Conservation (phyloP, 805 yeast species). For the Candida oleophila region DNA sequence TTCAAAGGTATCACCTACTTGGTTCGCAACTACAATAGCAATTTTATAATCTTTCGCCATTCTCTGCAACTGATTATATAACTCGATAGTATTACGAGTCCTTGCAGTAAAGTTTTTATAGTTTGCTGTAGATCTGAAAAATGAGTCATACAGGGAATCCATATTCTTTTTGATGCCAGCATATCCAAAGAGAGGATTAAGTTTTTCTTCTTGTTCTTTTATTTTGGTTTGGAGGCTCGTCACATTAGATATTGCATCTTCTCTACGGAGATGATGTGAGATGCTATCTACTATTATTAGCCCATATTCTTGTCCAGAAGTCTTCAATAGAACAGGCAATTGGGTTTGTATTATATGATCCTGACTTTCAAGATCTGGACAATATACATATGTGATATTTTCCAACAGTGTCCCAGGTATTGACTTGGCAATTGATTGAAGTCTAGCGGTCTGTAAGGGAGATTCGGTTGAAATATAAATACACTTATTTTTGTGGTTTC, state of each 20-base stretch:
- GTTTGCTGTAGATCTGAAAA: constrained; percentile 18
- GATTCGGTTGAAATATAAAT: constrained; percentile 82
- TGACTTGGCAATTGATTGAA: constrained; percentile 25
- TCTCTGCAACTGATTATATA: constrained; percentile 48
- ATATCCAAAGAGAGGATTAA: constrained; percentile 10
- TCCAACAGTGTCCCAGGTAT: constrained; percentile 19
- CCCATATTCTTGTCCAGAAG: constrained; percentile 38
- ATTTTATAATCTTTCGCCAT: constrained; percentile 48
- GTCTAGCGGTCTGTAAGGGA: constrained; percentile 62
- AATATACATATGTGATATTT: constrained; percentile 52
- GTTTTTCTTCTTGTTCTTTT: constrained; percentile 15
- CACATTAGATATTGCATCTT: constrained; percentile 37
- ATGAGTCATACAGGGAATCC: constrained; percentile 17
- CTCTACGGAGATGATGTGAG: constrained; percentile 76
- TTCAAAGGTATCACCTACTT: constrained; percentile 65
- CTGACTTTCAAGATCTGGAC: constrained; percentile 69
- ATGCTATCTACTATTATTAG: constrained; percentile 77
- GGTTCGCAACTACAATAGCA: constrained; percentile 74
- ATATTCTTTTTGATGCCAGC: constrained; percentile 14
- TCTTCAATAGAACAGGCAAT: constrained; percentile 50
- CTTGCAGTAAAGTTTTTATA: constrained; percentile 37
- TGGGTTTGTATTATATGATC: constrained; percentile 72
- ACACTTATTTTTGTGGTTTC: constrained; percentile 11
- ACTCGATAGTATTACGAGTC: constrained; percentile 38
- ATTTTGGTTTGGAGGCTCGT: constrained; percentile 28